Evolutionary conservation across 2,329 filamentous ascomycete genomes (phyloP).

Genomic region (Venturia pyrina): DNA sequence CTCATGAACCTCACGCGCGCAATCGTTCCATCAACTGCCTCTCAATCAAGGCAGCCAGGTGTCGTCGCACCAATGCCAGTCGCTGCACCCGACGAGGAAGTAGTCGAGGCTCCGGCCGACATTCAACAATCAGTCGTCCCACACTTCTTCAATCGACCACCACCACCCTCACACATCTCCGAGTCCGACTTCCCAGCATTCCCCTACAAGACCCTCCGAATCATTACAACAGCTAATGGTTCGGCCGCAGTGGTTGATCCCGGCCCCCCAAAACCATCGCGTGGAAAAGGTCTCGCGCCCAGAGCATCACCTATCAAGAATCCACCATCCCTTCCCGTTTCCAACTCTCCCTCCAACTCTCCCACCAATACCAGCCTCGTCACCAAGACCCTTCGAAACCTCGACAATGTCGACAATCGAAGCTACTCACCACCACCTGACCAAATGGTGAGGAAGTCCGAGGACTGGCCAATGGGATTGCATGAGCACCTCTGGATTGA

Average conservation of each 20-base stretch:
- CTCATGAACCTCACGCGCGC: slow-evolving; percentile 23
- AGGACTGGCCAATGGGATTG: slow-evolving; percentile 17
- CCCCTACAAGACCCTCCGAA: background rate
- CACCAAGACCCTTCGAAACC: background rate
- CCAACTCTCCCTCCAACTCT: background rate
- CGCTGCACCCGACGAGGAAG: background rate
- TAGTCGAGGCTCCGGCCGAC: background rate
- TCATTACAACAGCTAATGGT: background rate
- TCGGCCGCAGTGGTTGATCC: background rate
- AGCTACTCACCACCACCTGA: background rate
- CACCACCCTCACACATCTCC: background rate
- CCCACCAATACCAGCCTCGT: background rate
- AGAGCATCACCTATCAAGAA: background rate
- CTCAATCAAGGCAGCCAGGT: background rate
- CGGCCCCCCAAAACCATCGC: background rate
- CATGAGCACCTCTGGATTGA: slow-evolving; percentile 25
- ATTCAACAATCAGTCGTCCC: background rate
- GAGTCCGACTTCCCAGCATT: background rate
- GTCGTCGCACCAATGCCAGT: background rate
- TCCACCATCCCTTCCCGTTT: background rate
- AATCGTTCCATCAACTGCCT: slow-evolving; percentile 15
- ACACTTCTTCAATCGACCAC: background rate
- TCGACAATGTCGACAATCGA: too few species aligned
- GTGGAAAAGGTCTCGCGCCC: background rate
- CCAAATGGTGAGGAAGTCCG: slow-evolving; percentile 12